Base-by-base conservation (phyloP, 345 rosid genomes). In the Rhizophora apiculata region DNA sequence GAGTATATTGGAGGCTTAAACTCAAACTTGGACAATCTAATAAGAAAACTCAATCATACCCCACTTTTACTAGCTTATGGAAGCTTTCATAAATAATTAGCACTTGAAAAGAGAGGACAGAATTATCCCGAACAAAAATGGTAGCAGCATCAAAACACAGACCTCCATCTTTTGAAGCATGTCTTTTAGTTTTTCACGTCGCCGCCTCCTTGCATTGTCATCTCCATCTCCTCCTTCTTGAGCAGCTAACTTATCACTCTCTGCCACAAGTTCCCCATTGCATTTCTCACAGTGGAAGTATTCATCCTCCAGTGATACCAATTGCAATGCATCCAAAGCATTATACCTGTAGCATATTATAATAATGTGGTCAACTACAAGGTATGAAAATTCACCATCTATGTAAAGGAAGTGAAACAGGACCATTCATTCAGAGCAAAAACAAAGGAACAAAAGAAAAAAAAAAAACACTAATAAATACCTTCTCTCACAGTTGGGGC, bases 151-250 rank as follows among this genome's bases (percentile, higher is more conserved):
- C 8, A 15, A 53, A 46, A 57, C 48, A 67, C 56, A 65, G 61
- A 89, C 97, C 93, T 91, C 96, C 86, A 87, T 59, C 39, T 84
- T 92, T 54, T 86, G 87, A 85, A 95, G 97, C 86, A 82, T 71
- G 64, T 83, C 87, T 74, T 85, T 89, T 31, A 92, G 77, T 59
- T 92, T 90, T 76, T 92, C 97, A 66, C 85, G 92, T 49, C 87
- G 88, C 13, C 92, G 82, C 76, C 89, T 88, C 79, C 88, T 85
- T 71, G 86, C 96, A 86, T 87, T 87, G 71, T 92, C 99, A 83
- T 83, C 96, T 72, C 96, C 96, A 78, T 92, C 99, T 70, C 87
- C 91, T 21, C 76, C 93, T 69, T 90, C 99, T 82, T 90, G 89
- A 34, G 86, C 84, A 53, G 87, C 88, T 73, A 92, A 74, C 79